Evolutionary conservation across 2,329 filamentous ascomycete genomes (phyloP).

Genomic region (Fusarium aywerte): DNA sequence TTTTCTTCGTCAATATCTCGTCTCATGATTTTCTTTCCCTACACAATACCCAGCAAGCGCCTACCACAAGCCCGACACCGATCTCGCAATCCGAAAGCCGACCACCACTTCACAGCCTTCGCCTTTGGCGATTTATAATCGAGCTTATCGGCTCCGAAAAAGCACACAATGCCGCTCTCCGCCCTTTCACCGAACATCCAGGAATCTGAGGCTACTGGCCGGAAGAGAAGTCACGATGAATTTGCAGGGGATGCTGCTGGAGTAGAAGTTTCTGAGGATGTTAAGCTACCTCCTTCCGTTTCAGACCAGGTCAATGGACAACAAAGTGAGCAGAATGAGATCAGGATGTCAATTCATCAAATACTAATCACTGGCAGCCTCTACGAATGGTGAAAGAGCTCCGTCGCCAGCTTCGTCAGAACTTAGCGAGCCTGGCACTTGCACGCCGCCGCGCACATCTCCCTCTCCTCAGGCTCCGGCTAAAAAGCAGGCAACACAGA

Average conservation of each 20-base stretch:
- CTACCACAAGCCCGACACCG: constrained; percentile 4
- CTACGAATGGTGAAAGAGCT: constrained; percentile 45
- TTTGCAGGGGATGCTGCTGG: constrained; percentile 53
- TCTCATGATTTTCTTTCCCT: constrained; percentile 24
- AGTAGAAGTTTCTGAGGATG: constrained; percentile 34
- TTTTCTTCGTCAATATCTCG: constrained; percentile 2
- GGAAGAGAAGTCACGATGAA: constrained; percentile 61
- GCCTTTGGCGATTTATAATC: neutral
- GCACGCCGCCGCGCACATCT: constrained; percentile 53
- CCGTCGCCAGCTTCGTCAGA: constrained; percentile 48
- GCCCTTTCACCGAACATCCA: constrained; percentile 61
- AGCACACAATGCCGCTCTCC: constrained; percentile 58
- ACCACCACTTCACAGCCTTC: neutral
- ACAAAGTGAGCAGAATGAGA: constrained; percentile 35
- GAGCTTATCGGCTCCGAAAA: constrained; percentile 14
- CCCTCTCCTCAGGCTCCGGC: constrained; percentile 51
- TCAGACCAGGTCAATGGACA: constrained; percentile 38
- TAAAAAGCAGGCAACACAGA: constrained; percentile 36
- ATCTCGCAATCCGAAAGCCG: neutral
- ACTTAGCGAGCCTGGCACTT: constrained; percentile 57
- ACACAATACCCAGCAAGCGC: constrained; percentile 16
- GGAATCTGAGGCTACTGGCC: constrained; percentile 55
- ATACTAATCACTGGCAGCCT: constrained; percentile 39
- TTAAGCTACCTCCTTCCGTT: constrained; percentile 29
- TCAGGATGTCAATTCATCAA: neutral